These are phyloP conservation scores for Spinellus fusiger DNA, from an alignment of 192 early-diverging fungal genomes.

Conservation along the genomic window DNA sequence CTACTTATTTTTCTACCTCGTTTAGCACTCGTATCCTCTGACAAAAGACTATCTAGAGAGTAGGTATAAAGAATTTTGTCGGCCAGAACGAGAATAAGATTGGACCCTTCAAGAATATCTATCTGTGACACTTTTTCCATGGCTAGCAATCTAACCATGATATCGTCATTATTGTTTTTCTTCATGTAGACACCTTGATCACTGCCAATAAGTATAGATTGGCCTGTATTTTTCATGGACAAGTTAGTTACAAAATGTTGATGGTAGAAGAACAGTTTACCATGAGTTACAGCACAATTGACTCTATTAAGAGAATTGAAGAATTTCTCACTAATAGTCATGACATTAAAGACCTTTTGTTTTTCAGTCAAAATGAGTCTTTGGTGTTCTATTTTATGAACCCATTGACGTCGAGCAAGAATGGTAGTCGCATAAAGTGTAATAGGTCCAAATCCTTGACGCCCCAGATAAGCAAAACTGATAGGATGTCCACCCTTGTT, in stretches of 20 bases:
- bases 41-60: constrained; percentile 47
- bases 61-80: constrained; percentile 62
- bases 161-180: constrained; percentile 37
- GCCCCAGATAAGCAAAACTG: constrained; percentile 6
- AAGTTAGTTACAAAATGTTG: not conserved
- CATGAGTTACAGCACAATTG: constrained; percentile 47
- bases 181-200: constrained; percentile 79
- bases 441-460: constrained; percentile 42
- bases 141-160: constrained; percentile 49
- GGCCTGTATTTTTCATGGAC: constrained; percentile 19
- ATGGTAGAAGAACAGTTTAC: constrained; percentile 10
- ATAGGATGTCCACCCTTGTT: constrained; percentile 7
- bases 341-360: constrained; percentile 48
- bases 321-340: constrained; percentile 44
- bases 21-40: constrained; percentile 34
- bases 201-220: constrained; percentile 71
- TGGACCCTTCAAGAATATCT: constrained; percentile 73
- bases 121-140: constrained; percentile 82
- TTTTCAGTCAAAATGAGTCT: constrained; percentile 38
- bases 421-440: constrained; percentile 72
- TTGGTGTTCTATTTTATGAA: constrained; percentile 71
- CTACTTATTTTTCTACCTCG: constrained; percentile 50
- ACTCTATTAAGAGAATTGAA: constrained; percentile 51
- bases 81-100: constrained; percentile 75
- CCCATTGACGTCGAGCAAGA: constrained; percentile 76